Evolutionary conservation across 208 protist genomes (phyloP), one percentile per base, ranked within the genome.

Genomic region (Leishmania tarentolae): DNA sequence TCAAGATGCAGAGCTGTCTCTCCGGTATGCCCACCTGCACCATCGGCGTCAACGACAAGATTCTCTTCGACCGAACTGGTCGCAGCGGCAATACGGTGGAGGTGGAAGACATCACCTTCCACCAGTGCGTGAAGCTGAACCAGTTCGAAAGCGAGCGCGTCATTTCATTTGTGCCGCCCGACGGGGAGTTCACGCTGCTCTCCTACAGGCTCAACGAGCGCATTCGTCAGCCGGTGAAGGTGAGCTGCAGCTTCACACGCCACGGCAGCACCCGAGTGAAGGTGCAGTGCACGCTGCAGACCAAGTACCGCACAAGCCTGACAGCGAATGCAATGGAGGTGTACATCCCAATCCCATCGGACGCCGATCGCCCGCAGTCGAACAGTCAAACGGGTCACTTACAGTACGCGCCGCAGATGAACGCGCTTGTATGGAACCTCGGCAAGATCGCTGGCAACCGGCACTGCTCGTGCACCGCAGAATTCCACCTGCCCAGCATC

Each of bases 111-210:
- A 90, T 99, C 50, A 98, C 97, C 56, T 99, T 99, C 85, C 99
- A 99, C 86, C 98, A 99, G 81, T 99, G 99, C 83, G 99, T 99
- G 17, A 90, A 95, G 66, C 92, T 99, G 28, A 97, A 97, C 81
- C 96, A 98, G 81, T 99, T 99, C 79, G 99, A 99, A 80, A 96
- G 85, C 57, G 96, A 99, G 42, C 90, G 96, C 40, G 93, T 94
- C 70, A 99, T 99, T 57, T 87, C 88, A 19, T 99, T 99, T 79
- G 89, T 99, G 44, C 99, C 99, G 13, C 98, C 98, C 0, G 99
- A 99, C 84, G 99, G 99, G 44, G 98, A 99, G 66, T 99, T 99
- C 90, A 97, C 99, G 84, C 87, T 99, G 44, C 98, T 99, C 96
- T 94, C 88, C n/a, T 99, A 99, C 88, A 98, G 99, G 76, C 95